Evolutionary conservation across 805 yeast genomes (phyloP), one percentile per base, ranked within the genome.

Genomic region (Cyberlindnera maritima): DNA sequence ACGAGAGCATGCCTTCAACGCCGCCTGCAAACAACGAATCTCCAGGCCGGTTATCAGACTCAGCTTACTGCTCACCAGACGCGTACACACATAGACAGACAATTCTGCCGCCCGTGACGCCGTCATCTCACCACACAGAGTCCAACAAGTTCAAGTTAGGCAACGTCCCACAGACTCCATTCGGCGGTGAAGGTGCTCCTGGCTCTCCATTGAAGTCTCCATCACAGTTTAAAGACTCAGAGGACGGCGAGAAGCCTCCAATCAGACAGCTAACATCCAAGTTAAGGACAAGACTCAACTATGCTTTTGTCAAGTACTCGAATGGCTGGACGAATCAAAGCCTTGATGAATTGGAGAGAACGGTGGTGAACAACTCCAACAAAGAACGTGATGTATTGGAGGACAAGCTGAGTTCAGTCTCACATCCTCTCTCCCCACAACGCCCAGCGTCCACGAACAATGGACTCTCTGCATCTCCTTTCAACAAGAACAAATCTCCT

Each of bases 271-370:
- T 71, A 17, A 70, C 75, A 0, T 62, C 67, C 19, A 66, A 66
- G 47, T 57, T 71, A 35, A 68, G 67, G 47, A 68, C 74, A 13
- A 59, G 75, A 46, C 54, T 71, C 14, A 69, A 67, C 45, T 69
- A 70, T 54, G 76, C 76, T 2, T 62, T 68, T 51, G 67, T 69
- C 11, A 70, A 69, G 52, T 58, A 67, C 43, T 69, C 69, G 43
- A 49, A 61, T 15, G 65, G 65, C 4, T 60, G 64, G 65, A 46
- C 57, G 11, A 56, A 59, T 41, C 62, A 62, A 39, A 58, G 62
- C 3, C 38, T 61, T 14, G 64, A 59, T 38, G 64, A 61, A 29
- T 23, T 61, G 31, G 65, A 61, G 37, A 62, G 56, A 38, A 44
- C 46, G 2, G 43, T 54, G 3, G 41, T 42, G 10, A 41, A 42